Evolutionary conservation across 495 filamentous ascomycete genomes (phyloP).

Genomic region (Penicillium argentinense): DNA sequence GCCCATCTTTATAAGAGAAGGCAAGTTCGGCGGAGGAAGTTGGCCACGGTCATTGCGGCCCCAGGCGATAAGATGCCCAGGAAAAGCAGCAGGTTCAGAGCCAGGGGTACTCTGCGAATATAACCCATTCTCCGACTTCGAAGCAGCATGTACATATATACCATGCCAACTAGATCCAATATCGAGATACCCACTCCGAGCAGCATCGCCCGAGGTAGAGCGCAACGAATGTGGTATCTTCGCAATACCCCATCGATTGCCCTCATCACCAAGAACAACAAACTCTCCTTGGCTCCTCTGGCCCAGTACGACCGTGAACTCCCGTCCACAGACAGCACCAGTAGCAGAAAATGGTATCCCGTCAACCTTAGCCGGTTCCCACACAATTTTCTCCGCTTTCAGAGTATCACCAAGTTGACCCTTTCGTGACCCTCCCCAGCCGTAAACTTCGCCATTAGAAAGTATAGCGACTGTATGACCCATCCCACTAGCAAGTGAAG

Average conservation of each 20-base stretch:
- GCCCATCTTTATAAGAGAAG: conserved; percentile 55
- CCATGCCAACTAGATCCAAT: conserved; percentile 80
- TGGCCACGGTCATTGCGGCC: conserved; percentile 85
- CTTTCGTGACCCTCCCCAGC: conserved; percentile 84
- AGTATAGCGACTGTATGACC: conserved; percentile 73
- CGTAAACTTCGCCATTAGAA: conserved; percentile 73
- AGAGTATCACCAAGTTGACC: conserved; percentile 68
- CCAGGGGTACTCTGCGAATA: background rate
- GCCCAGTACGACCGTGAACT: conserved; percentile 75
- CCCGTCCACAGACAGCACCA: conserved; percentile 69
- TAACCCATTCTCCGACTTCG: background rate
- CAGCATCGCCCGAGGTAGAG: background rate
- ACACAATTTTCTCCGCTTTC: conserved; percentile 44
- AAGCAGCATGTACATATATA: conserved; percentile 58
- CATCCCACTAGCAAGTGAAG: conserved; percentile 68
- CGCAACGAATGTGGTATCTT: conserved; percentile 33
- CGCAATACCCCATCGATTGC: conserved; percentile 62
- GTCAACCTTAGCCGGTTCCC: conserved; percentile 58
- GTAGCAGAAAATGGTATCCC: conserved; percentile 51
- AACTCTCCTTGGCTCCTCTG: conserved; percentile 52
- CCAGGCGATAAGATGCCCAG: conserved; percentile 40
- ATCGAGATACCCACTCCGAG: conserved; percentile 25
- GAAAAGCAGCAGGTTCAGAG: background rate
- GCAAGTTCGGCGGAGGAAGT: conserved; percentile 60
- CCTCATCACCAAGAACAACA: conserved; percentile 58